These are phyloP conservation scores for Exsudoporus floridanus DNA, from an alignment of 1,284 basidiomycete species.

Conservation along the genomic window DNA sequence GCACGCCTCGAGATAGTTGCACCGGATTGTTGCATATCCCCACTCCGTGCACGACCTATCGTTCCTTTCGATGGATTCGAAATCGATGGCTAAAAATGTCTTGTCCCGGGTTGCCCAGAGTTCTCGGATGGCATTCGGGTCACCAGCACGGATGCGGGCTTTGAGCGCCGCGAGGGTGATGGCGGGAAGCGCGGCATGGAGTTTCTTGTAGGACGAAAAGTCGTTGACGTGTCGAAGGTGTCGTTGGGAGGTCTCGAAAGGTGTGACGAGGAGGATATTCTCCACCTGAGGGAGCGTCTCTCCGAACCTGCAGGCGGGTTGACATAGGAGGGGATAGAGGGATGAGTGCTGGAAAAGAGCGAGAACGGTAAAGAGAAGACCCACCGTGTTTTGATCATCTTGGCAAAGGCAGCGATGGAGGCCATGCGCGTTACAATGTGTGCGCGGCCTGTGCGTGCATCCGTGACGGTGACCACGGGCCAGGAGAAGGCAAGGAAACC, in stretches of 20 bases:
- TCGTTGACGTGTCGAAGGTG: constrained; percentile 72
- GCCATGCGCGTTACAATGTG: constrained; percentile 77
- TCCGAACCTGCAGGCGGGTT: constrained; percentile 49
- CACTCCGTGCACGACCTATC: constrained; percentile 69
- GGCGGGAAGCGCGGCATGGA: constrained; percentile 71
- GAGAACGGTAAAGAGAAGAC: constrained; percentile 7
- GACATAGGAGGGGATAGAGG: background rate
- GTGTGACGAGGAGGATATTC: constrained; percentile 61
- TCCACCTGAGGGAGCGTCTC: constrained; percentile 69
- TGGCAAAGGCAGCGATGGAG: constrained; percentile 69
- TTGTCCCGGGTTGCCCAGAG: constrained; percentile 72
- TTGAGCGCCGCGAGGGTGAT: constrained; percentile 69
- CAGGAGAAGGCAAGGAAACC: constrained; percentile 83
- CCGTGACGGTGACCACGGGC: constrained; percentile 81
- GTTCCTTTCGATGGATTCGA: constrained; percentile 79
- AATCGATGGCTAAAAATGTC: constrained; percentile 73
- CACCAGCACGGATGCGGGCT: constrained; percentile 64
- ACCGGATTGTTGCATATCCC: constrained; percentile 78
- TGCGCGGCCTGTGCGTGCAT: constrained; percentile 66
- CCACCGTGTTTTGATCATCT: constrained; percentile 77
- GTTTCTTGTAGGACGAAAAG: constrained; percentile 68
- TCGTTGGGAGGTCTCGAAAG: constrained; percentile 67
- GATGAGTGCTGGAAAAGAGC: constrained; percentile 1
- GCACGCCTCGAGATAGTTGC: constrained; percentile 69
- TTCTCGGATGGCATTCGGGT: constrained; percentile 62